Percentiles rank a stretch among this genome's conserved stretches.
Evolutionary conservation across 805 yeast species (phyloP).

Genomic region (Kodamaea hsintzibuensis): DNA sequence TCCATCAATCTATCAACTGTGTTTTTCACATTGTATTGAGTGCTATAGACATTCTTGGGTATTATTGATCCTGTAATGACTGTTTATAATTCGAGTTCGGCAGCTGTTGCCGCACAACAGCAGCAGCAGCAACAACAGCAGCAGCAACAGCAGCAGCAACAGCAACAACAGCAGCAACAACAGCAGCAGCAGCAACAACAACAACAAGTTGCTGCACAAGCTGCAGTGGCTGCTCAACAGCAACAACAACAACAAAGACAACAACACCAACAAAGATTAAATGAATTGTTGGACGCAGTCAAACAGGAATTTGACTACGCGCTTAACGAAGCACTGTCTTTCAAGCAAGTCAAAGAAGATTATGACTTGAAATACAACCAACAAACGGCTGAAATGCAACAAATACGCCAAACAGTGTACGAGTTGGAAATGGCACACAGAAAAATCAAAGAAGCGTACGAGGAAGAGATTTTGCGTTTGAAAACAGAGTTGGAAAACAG

Average conservation of each 20-base stretch:
- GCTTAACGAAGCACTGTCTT: slow-evolving; percentile 79
- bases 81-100: slow-evolving; percentile 37
- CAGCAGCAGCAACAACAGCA: slow-evolving; percentile 24
- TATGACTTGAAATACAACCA: slow-evolving; percentile 87
- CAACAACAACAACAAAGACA: slow-evolving; percentile 39
- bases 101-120: slow-evolving; percentile 27
- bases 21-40: background rate
- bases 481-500: slow-evolving; percentile 83
- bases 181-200: slow-evolving; percentile 23
- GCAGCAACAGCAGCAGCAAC: slow-evolving; percentile 18
- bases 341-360: slow-evolving; percentile 89
- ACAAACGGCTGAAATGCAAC: slow-evolving; percentile 91
- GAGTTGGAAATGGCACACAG: slow-evolving; percentile 94
- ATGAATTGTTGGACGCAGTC: slow-evolving; percentile 87
- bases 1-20: background rate
- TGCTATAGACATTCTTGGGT: background rate
- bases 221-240: slow-evolving; percentile 19
- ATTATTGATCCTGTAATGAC: slow-evolving; percentile 22
- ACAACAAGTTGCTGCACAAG: slow-evolving; percentile 23
- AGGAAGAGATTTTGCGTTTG: slow-evolving; percentile 84
- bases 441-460: slow-evolving; percentile 93
- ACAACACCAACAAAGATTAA: slow-evolving; percentile 50
- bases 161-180: slow-evolving; percentile 28
- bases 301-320: slow-evolving; percentile 88
- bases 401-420: slow-evolving; percentile 88